phyloP scores from a whole-genome alignment of 2,329 filamentous ascomycete genomes.

The Xylaria hypoxylon region DNA sequence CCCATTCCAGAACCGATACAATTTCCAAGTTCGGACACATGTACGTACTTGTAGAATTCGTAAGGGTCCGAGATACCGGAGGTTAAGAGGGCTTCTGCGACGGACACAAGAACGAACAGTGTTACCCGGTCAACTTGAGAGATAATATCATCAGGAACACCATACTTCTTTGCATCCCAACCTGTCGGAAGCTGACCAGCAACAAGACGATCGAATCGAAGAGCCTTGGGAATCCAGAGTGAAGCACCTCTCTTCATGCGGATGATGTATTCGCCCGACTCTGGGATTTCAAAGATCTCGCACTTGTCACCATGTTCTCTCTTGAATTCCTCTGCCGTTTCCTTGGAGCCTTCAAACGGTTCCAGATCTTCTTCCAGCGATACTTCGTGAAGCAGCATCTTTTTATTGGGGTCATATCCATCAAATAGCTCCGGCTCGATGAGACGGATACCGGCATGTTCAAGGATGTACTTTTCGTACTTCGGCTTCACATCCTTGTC shows the following conservation, averaged over 20 bases:
- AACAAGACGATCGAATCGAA: constrained; percentile 96
- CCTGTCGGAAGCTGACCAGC: constrained; percentile 97
- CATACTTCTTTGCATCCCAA: constrained; percentile 96
- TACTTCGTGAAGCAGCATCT: constrained; percentile 97
- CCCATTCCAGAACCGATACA: constrained; percentile 98
- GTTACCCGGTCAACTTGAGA: constrained; percentile 97
- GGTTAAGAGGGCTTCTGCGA: constrained; percentile 88
- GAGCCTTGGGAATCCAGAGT: constrained; percentile 94
- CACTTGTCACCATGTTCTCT: constrained; percentile 97
- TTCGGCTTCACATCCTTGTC: constrained; percentile 98
- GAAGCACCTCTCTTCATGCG: constrained; percentile 95
- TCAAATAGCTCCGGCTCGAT: constrained; percentile 98
- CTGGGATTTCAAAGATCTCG: constrained; percentile 93
- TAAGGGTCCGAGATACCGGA: constrained; percentile 98
- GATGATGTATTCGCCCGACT: constrained; percentile 93
- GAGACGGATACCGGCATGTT: constrained; percentile 96
- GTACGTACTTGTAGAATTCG: constrained; percentile 99
- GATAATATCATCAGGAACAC: constrained; percentile 97
- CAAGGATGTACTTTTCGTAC: constrained; percentile 96
- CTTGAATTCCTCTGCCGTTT: constrained; percentile 97
- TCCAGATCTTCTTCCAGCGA: constrained; percentile 97
- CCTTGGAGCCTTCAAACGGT: constrained; percentile 96
- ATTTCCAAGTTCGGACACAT: constrained; percentile 97
- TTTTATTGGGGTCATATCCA: constrained; percentile 98
- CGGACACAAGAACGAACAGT: constrained; percentile 92